A percentile compares a stretch with the other conserved stretches of the same genome.
Evolutionary conservation across 768 basidiomycete genomes (phyloP).

Genomic region (Mycena vitilis): DNA sequence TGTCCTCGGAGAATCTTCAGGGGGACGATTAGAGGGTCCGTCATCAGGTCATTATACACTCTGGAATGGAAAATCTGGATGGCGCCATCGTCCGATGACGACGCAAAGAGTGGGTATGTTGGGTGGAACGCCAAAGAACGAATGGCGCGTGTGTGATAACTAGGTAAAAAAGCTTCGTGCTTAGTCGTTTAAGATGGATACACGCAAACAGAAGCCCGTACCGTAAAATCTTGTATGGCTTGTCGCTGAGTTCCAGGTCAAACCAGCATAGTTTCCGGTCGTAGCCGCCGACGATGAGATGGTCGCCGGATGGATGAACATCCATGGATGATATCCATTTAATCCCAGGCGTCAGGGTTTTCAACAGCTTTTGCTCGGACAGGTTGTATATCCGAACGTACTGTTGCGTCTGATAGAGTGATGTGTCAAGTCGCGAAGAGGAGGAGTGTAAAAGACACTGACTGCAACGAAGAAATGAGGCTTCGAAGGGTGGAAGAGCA

Average conservation of each 20-base stretch:
- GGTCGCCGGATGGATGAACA: conserved; percentile 94
- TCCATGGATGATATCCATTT: conserved; percentile 99
- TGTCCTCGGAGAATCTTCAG: conserved; percentile 97
- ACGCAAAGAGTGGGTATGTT: conserved; percentile 94
- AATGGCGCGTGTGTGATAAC: conserved; percentile 94
- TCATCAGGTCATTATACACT: conserved; percentile 95
- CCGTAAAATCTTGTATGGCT: conserved; percentile 97
- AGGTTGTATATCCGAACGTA: conserved; percentile 97
- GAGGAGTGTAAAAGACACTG: conserved; percentile 47
- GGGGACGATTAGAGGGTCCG: conserved; percentile 97
- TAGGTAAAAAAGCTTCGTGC: conserved; percentile 43
- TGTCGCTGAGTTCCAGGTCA: conserved; percentile 95
- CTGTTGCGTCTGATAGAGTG: conserved; percentile 82
- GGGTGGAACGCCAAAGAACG: conserved; percentile 95
- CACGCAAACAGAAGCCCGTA: conserved; percentile 47
- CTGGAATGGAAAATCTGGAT: conserved; percentile 97
- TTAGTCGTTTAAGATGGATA: conserved; percentile 24
- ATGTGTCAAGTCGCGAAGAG: conserved; percentile 32
- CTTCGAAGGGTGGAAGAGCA: conserved; percentile 93
- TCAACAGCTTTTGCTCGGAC: conserved; percentile 91
- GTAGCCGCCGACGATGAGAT: conserved; percentile 97
- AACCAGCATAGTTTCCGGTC: conserved; percentile 99
- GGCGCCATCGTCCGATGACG: conserved; percentile 95
- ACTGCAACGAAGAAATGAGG: conserved; percentile 99
- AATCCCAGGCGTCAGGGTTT: conserved; percentile 94